Evolutionary conservation across 176 grass and related monocot species (phyloP).

Genomic region (Ensete glaucum): DNA sequence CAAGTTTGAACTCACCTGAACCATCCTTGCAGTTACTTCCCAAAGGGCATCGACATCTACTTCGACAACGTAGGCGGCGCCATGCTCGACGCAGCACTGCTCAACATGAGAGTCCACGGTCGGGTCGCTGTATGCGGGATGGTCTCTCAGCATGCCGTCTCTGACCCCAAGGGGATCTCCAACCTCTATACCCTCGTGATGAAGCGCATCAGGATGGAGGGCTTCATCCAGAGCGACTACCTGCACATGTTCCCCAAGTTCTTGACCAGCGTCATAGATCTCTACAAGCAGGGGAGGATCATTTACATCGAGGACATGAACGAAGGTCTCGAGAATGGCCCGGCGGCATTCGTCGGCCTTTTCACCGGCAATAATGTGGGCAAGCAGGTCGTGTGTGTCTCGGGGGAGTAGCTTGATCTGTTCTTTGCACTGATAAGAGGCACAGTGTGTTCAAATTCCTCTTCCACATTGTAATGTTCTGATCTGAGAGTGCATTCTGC

Average conservation of each 20-base stretch:
- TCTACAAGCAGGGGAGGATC: slow-evolving; percentile 53
- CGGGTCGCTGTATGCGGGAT: slow-evolving; percentile 59
- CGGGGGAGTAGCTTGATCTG: slow-evolving; percentile 26
- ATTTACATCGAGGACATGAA: slow-evolving; percentile 61
- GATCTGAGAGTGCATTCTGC: too few relatives aligned
- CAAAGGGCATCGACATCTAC: slow-evolving; percentile 76
- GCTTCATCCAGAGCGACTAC: slow-evolving; percentile 66
- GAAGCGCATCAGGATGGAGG: slow-evolving; percentile 40
- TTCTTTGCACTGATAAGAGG: background rate
- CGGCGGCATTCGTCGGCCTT: slow-evolving; percentile 58
- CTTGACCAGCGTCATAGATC: slow-evolving; percentile 27
- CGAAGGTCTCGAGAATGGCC: slow-evolving; percentile 51
- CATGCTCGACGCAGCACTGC: slow-evolving; percentile 59
- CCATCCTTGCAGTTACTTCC: slow-evolving; percentile 40
- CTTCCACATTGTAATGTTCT: too few relatives aligned
- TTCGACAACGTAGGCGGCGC: slow-evolving; percentile 68
- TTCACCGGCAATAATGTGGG: slow-evolving; percentile 74
- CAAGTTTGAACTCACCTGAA: too few relatives aligned
- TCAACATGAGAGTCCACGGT: slow-evolving; percentile 51
- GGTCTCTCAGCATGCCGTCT: slow-evolving; percentile 44
- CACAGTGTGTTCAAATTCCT: too few relatives aligned
- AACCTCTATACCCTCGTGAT: slow-evolving; percentile 39
- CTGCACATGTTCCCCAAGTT: slow-evolving; percentile 52
- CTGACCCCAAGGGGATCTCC: slow-evolving; percentile 32
- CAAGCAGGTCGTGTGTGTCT: slow-evolving; percentile 53